Evolutionary conservation across 768 basidiomycete genomes (phyloP).

Genomic region (Hemileccinum impolitum): DNA sequence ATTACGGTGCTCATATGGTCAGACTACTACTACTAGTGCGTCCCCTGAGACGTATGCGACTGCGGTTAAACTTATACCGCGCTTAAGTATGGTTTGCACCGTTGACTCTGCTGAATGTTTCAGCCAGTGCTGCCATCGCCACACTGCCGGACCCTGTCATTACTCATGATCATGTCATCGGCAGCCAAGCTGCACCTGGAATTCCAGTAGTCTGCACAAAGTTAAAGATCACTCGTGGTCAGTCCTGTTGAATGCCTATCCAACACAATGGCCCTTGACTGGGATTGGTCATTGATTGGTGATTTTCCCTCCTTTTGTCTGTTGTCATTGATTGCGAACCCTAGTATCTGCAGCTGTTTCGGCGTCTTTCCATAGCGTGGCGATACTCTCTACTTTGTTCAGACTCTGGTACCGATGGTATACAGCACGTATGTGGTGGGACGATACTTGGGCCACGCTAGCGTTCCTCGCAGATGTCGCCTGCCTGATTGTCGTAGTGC

Average conservation of each 20-base stretch:
- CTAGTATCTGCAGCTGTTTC: constrained; percentile 10
- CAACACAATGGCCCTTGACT: constrained; percentile 1
- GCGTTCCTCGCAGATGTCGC: constrained; percentile 15
- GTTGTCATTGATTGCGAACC: neutral
- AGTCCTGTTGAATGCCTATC: neutral
- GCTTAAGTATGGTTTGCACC: no score
- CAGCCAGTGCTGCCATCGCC: neutral
- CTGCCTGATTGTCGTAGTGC: constrained; percentile 1
- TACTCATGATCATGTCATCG: neutral
- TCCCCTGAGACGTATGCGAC: no score
- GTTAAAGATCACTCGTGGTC: no score
- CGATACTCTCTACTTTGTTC: constrained; percentile 21
- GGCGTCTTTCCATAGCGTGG: constrained; percentile 18
- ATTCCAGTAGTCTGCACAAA: no score
- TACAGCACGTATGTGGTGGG: constrained; percentile 25
- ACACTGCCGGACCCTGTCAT: no score
- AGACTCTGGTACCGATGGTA: constrained; percentile 21
- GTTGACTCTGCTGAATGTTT: no score
- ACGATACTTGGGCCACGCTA: constrained; percentile 20
- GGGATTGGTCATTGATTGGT: constrained; percentile 6
- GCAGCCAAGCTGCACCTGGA: neutral
- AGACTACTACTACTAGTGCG: no score
- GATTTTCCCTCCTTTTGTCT: neutral
- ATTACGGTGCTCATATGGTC: no score
- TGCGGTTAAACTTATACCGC: no score